Evolutionary conservation across 495 filamentous ascomycete species (phyloP).

Genomic region (Neurospora intermedia): DNA sequence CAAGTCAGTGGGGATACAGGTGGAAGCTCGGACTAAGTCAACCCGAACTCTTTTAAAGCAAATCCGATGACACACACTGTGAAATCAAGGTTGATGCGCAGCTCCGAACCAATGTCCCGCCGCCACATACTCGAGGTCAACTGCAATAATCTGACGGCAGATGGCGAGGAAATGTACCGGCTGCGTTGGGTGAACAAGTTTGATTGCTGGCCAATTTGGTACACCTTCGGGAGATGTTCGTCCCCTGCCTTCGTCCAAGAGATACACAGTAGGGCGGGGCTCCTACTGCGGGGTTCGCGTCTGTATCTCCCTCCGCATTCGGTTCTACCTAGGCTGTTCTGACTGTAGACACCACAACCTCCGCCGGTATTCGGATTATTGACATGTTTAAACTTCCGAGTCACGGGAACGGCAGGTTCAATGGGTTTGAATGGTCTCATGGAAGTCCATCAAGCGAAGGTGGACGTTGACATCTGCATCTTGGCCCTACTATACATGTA

Average conservation of each 20-base stretch:
- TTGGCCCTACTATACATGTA: not conserved
- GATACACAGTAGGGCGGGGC: not conserved
- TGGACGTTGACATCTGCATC: not conserved
- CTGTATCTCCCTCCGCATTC: not conserved
- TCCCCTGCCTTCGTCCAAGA: not conserved
- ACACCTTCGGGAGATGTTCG: not conserved
- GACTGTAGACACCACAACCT: not conserved
- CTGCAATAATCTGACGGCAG: not conserved
- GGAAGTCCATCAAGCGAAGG: too few species aligned
- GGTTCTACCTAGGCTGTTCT: not conserved
- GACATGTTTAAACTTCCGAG: too few species aligned
- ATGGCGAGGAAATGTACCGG: not conserved
- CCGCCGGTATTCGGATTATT: not conserved
- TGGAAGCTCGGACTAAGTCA: not conserved
- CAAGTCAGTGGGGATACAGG: conserved; percentile 1
- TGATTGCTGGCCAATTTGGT: not conserved
- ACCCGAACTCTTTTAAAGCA: not conserved
- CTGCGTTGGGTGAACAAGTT: not conserved
- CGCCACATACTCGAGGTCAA: not conserved
- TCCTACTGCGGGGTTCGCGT: not conserved
- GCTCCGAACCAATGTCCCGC: not conserved
- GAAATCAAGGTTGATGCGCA: not conserved
- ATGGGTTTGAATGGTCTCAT: too few species aligned
- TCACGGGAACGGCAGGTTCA: too few species aligned
- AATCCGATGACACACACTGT: not conserved